Evolutionary conservation across 163 green algal species (phyloP).

Genomic region (Scenedesmus sp.): DNA sequence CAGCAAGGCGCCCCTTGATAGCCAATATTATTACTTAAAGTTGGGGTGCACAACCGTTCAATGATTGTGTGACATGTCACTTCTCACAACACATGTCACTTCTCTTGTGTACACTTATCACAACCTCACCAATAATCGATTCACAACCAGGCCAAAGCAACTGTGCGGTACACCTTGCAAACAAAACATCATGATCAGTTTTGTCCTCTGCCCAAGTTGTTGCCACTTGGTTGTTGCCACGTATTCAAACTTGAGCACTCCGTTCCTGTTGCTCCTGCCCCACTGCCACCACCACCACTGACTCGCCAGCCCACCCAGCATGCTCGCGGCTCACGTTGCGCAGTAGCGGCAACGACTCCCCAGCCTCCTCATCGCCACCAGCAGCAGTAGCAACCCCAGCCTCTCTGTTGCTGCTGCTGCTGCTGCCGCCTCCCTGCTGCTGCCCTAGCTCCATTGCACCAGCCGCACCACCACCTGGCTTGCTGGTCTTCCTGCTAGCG

Average conservation of each 20-base stretch:
- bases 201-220: no score
- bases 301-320: conserved; percentile 6
- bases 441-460: background rate
- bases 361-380: background rate
- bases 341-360: background rate
- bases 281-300: conserved; percentile 25
- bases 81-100: no score
- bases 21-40: no score
- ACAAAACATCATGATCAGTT: no score
- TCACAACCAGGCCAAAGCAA: no score
- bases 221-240: no score
- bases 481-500: background rate
- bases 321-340: conserved; percentile 8
- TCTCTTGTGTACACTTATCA: no score
- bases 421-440: background rate
- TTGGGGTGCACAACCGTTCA: no score
- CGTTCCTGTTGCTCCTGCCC: background rate
- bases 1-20: no score
- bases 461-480: background rate
- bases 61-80: no score
- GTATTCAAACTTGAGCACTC: background rate
- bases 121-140: no score
- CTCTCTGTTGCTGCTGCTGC: background rate
- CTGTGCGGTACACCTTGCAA: no score
- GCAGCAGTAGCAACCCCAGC: background rate